Evolutionary conservation across 1,139 yeast genomes (phyloP).

Genomic region (Suhomyces wounanorum): DNA sequence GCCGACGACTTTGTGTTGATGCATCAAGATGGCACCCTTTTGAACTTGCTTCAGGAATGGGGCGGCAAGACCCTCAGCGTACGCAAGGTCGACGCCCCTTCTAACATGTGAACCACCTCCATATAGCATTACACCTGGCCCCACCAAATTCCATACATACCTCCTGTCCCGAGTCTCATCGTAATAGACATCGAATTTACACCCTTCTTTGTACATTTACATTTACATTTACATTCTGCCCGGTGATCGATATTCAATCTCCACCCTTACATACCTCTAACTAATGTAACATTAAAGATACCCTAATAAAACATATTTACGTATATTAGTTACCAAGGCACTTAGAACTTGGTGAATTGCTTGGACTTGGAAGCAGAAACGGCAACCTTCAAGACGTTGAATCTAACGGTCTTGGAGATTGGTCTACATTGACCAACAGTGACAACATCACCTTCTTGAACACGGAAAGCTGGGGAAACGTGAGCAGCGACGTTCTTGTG

Average conservation of each 20-base stretch:
- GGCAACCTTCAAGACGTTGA: slow-evolving; percentile 97
- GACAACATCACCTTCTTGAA: slow-evolving; percentile 97
- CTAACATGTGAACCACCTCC: slow-evolving; percentile 29
- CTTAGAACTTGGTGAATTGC: slow-evolving; percentile 96
- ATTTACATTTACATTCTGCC: neutral
- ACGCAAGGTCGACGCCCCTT: slow-evolving; percentile 57
- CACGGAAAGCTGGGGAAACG: slow-evolving; percentile 99
- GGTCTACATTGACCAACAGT: slow-evolving; percentile 99
- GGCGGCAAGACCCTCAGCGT: slow-evolving; percentile 59
- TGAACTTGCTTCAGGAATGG: slow-evolving; percentile 57
- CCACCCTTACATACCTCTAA: neutral
- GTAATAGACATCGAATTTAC: neutral
- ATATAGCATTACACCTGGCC: neutral
- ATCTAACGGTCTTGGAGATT: slow-evolving; percentile 98
- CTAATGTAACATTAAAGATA: slow-evolving; percentile 30
- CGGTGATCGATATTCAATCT: too few species aligned
- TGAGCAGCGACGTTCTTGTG: slow-evolving; percentile 99
- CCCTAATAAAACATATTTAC: slow-evolving; percentile 14
- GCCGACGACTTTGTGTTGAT: slow-evolving; percentile 73
- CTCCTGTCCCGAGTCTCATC: neutral
- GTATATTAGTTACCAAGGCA: slow-evolving; percentile 11
- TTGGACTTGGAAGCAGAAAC: slow-evolving; percentile 87
- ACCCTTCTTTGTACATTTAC: neutral
- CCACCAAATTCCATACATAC: neutral
- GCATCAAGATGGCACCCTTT: slow-evolving; percentile 57